A percentile compares a stretch with the other conserved stretches of the same genome.
phyloP scores from a whole-genome alignment of 345 rosid species.

The Boechera stricta region DNA sequence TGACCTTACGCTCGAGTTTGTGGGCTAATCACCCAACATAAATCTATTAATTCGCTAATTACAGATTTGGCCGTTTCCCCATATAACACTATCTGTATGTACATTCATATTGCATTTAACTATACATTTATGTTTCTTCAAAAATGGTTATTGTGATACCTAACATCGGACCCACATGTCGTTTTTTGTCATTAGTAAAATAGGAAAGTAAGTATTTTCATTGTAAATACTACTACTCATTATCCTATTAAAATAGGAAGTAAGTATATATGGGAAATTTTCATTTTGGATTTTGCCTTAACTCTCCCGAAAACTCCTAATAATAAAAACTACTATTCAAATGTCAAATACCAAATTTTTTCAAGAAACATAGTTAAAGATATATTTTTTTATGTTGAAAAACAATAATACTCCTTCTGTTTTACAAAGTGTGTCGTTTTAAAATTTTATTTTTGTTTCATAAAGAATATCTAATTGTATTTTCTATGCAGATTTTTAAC shows the following conservation, averaged over 20 bases:
- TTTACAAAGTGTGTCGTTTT: too few species aligned
- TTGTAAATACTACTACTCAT: too few species aligned
- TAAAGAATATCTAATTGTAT: too few species aligned
- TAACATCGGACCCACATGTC: slow-evolving; percentile 41
- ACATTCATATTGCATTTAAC: slow-evolving; percentile 32
- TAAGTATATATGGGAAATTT: background rate
- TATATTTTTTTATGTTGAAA: background rate
- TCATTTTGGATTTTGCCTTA: background rate
- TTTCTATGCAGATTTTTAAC: too few species aligned
- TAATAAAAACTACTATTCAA: background rate
- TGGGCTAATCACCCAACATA: slow-evolving; percentile 39
- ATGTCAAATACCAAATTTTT: background rate
- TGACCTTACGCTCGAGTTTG: slow-evolving; percentile 40
- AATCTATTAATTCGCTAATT: slow-evolving; percentile 28
- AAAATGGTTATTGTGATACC: slow-evolving; percentile 32
- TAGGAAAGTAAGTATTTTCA: background rate
- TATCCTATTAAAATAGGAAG: too few species aligned
- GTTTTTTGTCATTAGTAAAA: background rate
- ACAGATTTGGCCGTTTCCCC: slow-evolving; percentile 35
- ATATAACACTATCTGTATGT: slow-evolving; percentile 29
- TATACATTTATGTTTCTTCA: slow-evolving; percentile 6
- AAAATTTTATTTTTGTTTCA: too few species aligned
- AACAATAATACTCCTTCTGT: background rate
- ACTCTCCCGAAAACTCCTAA: background rate
- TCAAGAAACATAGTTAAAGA: background rate